Evolutionary conservation across 1,284 basidiomycete genomes (phyloP), one percentile per base, ranked within the genome.

Genomic region (Lignosus rhinocerotis): DNA sequence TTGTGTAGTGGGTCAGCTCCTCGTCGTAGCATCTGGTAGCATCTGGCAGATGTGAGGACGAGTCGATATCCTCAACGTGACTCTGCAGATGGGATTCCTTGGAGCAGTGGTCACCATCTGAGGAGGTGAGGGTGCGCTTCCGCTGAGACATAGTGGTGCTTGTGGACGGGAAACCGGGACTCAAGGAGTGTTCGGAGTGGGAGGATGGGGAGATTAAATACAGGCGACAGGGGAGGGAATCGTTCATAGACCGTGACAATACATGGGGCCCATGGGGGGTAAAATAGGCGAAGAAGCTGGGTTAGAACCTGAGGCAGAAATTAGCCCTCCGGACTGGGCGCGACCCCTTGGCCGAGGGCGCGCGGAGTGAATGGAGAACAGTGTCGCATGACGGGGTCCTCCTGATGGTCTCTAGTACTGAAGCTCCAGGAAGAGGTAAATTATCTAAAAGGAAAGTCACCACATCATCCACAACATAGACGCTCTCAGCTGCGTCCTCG

Each of bases 1-100:
- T 65, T 9, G 70, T 69, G 62, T 66, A 71, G 53, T 73, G 68
- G 16, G 42, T n/a, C 38, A 58, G 46, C 46, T 59, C 59, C 16
- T 41, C 51, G 17, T 59, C 55, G 21, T 46, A 16, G 19, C 44
- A 41, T 44, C 21, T 5, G 45, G 45, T 10, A 11, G 49, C 36
- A 51, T 55, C 49, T 51, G 45, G 34, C 46, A 45, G 39, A 17
- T 49, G 59, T n/a, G 60, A 25, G 10, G 34, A 17, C 31, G 46
- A 31, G 8, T 49, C 51, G 38, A 52, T 25, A 33, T 64, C 51
- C 57, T 68, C 67, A 42, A 63, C 53, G 34, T 66, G 62, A 30
- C 59, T 60, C 12, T 36, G 52, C 16, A 25, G 25, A 25, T 25
- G 25, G 25, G 45, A 32, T 34, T 55, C 65, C 55, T 64, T 60